Percentiles rank a stretch among this genome's conserved stretches.
Conservation (phyloP, 352 stramenopile genomes). For the Phytophthora cactorum region DNA sequence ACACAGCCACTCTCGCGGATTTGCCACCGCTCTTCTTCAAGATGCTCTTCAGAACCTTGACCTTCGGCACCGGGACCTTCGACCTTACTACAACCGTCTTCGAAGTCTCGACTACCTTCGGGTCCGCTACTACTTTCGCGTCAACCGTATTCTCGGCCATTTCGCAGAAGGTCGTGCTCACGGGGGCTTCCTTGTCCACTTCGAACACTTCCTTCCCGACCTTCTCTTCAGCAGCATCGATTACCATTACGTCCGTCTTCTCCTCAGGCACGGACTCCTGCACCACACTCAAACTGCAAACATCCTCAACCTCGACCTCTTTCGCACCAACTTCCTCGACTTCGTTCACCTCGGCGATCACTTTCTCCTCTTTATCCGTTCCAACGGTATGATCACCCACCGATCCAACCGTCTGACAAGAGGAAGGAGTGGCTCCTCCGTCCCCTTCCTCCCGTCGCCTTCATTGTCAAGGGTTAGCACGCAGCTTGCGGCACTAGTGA, state of each 20-base stretch:
- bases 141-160: neutral
- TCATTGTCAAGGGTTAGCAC: neutral
- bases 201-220: neutral
- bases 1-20: neutral
- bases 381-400: neutral
- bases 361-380: neutral
- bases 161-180: neutral
- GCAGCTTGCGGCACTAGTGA: neutral
- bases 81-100: neutral
- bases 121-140: neutral
- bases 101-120: neutral
- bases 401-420: neutral
- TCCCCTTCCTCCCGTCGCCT: neutral
- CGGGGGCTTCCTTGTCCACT: too few relatives aligned
- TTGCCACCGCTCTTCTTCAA: neutral
- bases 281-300: neutral
- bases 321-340: neutral
- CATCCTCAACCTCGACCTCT: neutral
- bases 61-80: neutral
- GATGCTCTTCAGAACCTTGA: neutral
- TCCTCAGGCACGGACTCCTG: neutral
- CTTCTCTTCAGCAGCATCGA: neutral
- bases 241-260: neutral
- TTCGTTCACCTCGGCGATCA: neutral
- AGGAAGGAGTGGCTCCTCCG: constrained; percentile 1